phyloP scores from a whole-genome alignment of 805 yeast species.

The Lachancea cidri region DNA sequence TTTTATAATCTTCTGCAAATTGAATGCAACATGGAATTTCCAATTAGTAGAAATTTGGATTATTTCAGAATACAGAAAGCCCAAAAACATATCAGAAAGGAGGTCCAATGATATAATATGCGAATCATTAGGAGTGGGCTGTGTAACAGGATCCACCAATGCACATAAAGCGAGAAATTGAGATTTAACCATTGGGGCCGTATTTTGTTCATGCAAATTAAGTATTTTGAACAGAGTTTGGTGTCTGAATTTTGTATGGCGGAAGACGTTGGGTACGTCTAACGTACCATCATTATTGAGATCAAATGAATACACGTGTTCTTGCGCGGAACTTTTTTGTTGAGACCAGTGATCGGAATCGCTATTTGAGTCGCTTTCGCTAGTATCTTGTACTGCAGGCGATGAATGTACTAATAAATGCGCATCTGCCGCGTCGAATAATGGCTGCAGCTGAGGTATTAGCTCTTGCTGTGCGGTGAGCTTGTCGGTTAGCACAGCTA shows the following conservation, averaged over 20 bases:
- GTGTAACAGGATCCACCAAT: slow-evolving; percentile 60
- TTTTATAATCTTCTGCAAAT: slow-evolving; percentile 29
- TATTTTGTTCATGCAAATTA: slow-evolving; percentile 10
- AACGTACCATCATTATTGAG: slow-evolving; percentile 17
- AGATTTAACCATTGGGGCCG: slow-evolving; percentile 17
- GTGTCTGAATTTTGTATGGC: slow-evolving; percentile 23
- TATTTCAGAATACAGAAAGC: slow-evolving; percentile 33
- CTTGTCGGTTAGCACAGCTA: slow-evolving; percentile 9
- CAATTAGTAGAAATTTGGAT: slow-evolving; percentile 12
- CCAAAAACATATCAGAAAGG: slow-evolving; percentile 48
- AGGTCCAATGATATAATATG: slow-evolving; percentile 50
- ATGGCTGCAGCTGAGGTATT: slow-evolving; percentile 9
- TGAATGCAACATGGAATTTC: slow-evolving; percentile 23
- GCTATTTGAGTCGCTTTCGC: slow-evolving; percentile 4
- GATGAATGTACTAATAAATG: background rate
- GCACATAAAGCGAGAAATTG: slow-evolving; percentile 32
- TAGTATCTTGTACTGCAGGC: background rate
- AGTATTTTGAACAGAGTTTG: slow-evolving; percentile 18
- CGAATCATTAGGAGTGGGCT: slow-evolving; percentile 56
- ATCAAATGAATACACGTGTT: slow-evolving; percentile 20
- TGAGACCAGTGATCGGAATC: slow-evolving; percentile 7
- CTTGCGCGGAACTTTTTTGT: slow-evolving; percentile 5
- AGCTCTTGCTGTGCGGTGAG: slow-evolving; percentile 10
- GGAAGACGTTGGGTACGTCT: slow-evolving; percentile 19
- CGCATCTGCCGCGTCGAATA: slow-evolving; percentile 1